Base-by-base conservation (phyloP, 768 basidiomycete genomes). In the Sporobolomyces pararoseus region DNA sequence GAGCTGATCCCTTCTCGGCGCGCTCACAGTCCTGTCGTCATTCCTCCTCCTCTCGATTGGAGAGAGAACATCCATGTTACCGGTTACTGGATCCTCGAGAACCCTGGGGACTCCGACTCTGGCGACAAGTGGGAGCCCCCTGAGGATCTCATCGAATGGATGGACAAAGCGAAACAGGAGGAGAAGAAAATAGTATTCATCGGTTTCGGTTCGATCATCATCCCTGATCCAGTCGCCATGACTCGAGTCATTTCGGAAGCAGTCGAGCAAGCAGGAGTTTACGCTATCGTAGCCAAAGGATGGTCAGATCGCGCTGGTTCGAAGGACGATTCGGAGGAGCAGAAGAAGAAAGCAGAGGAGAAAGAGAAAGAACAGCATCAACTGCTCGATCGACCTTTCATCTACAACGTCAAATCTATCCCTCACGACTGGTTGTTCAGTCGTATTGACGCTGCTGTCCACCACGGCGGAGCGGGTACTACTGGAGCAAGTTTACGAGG, bases 11-110 rank as follows among this genome's bases (percentile, higher is more conserved):
- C 35, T 21, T 23, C 9, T 27, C n/a, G n/a, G n/a, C n/a, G n/a
- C n/a, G 9, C 13, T 39, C 23, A 37, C 58, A 60, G 51, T 13
- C 70, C 73, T 1, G 83, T 85, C 35, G 84, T 91, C 53, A 91
- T 98, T 19, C 93, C 94, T 10, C 91, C 89, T 32, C 95, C 95
- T 4, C 81, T 98, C 64, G 95, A 99, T 79, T 99, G 96, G 96
- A 91, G 93, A 6, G 95, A 99, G 79, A 97, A 94, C 92, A 97
- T 98, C 72, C 88, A 90, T 49, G 86, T 94, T 2, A 92, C 92
- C 70, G 95, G 95, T 13, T 98, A 96, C 79, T 99, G 95, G 95
- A 94, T 92, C 85, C 84, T 99, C 53, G 86, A 95, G 60, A 90
- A 91, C 71, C 90, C 94, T 9, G 90, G 94, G 70, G 90, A 93